These are phyloP conservation scores for Mesotaenium endlicherianum DNA, from an alignment of 139 green algal genomes.

Conservation along the genomic window DNA sequence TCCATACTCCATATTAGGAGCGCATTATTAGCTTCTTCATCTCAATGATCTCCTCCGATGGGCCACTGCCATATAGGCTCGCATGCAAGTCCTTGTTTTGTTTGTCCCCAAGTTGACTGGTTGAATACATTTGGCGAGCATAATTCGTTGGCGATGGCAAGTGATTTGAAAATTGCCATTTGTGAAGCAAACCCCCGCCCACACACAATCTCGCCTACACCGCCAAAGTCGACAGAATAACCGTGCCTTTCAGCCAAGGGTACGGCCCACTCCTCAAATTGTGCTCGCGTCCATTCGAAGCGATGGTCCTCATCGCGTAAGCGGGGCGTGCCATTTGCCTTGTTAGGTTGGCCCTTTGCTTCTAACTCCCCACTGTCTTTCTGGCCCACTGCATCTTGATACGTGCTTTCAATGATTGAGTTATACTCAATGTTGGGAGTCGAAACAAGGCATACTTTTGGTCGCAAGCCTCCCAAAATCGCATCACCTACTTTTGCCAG, in stretches of 20 bases:
- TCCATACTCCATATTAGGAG: too few species aligned
- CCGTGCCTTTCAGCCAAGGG: conserved; percentile 5
- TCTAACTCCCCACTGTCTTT: neutral
- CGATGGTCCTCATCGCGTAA: conserved; percentile 32
- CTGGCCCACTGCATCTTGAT: too few species aligned
- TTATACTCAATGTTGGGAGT: conserved; percentile 54
- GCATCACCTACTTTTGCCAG: conserved; percentile 6
- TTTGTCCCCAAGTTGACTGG: neutral
- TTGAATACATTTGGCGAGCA: neutral
- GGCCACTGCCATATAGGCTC: neutral
- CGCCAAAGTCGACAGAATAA: conserved; percentile 24
- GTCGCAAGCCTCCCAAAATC: conserved; percentile 11
- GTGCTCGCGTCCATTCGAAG: conserved; percentile 31
- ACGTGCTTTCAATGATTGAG: too few species aligned
- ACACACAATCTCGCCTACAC: neutral
- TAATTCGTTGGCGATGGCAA: neutral
- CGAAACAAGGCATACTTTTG: conserved; percentile 35
- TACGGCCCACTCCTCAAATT: conserved; percentile 29
- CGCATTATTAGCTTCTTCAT: too few species aligned
- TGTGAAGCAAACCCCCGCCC: conserved; percentile 22
- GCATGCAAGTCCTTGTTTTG: neutral
- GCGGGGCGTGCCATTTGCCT: too few species aligned
- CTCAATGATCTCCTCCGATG: neutral
- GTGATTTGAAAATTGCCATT: conserved; percentile 29
- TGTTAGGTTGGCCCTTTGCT: too few species aligned